These are phyloP conservation scores for Lagenaria siceraria DNA, from an alignment of 306 rosid species.

Conservation along the genomic window DNA sequence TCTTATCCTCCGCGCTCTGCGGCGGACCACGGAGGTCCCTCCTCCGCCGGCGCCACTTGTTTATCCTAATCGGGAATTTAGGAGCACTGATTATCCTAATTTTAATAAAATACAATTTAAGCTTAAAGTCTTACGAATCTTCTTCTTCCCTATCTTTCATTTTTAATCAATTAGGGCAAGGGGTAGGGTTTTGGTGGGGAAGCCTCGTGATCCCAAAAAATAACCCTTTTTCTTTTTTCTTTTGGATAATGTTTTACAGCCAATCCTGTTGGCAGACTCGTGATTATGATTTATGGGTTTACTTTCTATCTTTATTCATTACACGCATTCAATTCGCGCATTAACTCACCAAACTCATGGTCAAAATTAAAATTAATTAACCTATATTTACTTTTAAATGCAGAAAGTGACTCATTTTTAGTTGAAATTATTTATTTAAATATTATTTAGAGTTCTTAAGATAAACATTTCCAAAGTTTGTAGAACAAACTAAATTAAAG, in stretches of 20 bases:
- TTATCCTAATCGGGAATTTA: background rate
- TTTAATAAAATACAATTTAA: no score
- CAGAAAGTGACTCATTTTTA: no score
- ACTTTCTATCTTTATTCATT: background rate
- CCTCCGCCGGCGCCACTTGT: background rate
- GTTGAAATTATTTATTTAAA: no score
- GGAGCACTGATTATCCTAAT: background rate
- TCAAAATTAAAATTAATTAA: no score
- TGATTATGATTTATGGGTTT: background rate
- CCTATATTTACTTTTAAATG: no score
- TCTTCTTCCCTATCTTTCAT: background rate
- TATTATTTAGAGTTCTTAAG: no score
- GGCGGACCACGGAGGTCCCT: background rate
- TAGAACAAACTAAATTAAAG: no score
- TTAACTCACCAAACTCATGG: background rate
- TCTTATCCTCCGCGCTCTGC: background rate
- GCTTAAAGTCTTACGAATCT: background rate
- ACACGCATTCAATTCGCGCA: background rate
- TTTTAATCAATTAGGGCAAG: background rate
- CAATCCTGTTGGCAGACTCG: background rate
- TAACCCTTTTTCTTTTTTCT: background rate
- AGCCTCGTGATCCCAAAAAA: background rate
- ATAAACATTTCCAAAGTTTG: no score
- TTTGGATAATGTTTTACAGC: constrained; percentile 1
- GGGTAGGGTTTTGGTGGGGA: background rate